Evolutionary conservation across 2,329 filamentous ascomycete genomes (phyloP).

Genomic region (Sporothrix sp.): DNA sequence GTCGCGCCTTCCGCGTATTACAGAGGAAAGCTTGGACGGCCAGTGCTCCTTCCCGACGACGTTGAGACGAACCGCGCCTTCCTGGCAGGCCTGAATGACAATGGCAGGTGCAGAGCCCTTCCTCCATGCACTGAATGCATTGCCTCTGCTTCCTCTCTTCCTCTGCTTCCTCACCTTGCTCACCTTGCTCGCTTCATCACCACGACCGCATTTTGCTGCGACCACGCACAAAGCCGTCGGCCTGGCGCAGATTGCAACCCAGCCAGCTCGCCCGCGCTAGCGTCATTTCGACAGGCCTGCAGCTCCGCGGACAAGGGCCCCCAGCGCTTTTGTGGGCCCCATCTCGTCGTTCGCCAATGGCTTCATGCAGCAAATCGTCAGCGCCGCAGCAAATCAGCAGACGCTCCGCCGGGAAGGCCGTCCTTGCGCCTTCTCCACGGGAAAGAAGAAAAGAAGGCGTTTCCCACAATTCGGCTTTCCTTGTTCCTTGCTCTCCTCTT

Average conservation of each 20-base stretch:
- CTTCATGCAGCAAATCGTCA: background rate
- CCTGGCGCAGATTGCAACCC: background rate
- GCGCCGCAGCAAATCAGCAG: slow-evolving; percentile 5
- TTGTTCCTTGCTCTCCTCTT: background rate
- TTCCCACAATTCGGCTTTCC: background rate
- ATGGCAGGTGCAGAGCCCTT: too few relatives aligned
- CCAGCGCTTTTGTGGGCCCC: background rate
- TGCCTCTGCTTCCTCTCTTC: background rate
- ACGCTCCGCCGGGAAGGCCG: background rate
- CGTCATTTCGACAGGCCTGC: slow-evolving; percentile 6
- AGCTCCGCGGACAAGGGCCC: background rate
- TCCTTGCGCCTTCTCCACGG: background rate
- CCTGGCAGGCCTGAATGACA: too few relatives aligned
- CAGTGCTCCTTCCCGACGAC: too few relatives aligned
- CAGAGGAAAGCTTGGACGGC: too few relatives aligned
- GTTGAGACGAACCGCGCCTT: too few relatives aligned
- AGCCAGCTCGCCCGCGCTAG: slow-evolving; percentile 1
- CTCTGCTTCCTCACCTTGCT: background rate
- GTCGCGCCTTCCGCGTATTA: too few relatives aligned
- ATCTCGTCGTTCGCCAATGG: background rate
- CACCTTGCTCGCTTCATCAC: background rate
- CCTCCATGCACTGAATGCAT: background rate
- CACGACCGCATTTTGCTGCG: background rate
- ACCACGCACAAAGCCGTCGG: too few relatives aligned
- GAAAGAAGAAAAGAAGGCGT: too few relatives aligned